Percentiles rank a stretch among this genome's conserved stretches.
Conservation (phyloP, 2,329 filamentous ascomycete genomes). For the Sporothrix dimorphospora region DNA sequence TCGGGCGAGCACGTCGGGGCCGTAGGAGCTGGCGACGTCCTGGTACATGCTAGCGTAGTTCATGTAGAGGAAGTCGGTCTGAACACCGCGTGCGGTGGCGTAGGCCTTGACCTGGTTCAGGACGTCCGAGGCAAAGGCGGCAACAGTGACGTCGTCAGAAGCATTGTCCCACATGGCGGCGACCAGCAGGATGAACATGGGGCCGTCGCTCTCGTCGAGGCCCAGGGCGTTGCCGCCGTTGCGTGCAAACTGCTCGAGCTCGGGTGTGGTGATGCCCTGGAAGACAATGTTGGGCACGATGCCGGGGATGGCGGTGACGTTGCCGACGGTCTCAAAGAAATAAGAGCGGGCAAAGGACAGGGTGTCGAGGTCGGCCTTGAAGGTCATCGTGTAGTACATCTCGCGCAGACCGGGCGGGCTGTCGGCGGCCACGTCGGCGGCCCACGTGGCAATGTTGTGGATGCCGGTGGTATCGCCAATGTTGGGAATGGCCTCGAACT, state of each 20-base stretch:
- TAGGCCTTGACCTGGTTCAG: conserved; percentile 37
- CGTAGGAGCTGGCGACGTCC: conserved; percentile 46
- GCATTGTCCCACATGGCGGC: conserved; percentile 36
- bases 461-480: conserved; percentile 4
- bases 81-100: conserved; percentile 38
- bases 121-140: conserved; percentile 33
- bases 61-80: conserved; percentile 46
- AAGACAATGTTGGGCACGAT: conserved; percentile 26
- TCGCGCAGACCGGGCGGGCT: conserved; percentile 15
- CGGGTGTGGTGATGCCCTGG: conserved; percentile 34
- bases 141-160: conserved; percentile 40
- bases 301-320: not conserved
- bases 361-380: conserved; percentile 30
- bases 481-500: conserved; percentile 18
- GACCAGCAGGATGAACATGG: conserved; percentile 32
- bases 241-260: conserved; percentile 40
- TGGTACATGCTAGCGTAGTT: conserved; percentile 50
- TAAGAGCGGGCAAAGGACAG: conserved; percentile 24
- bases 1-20: conserved; percentile 42
- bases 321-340: conserved; percentile 26
- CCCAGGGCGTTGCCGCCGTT: conserved; percentile 50
- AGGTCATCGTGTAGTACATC: conserved; percentile 23
- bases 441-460: conserved; percentile 5
- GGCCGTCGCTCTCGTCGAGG: conserved; percentile 34
- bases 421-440: not conserved